A percentile compares a stretch with the other conserved stretches of the same genome.
These are phyloP conservation scores for Yamadazyma pseudoaaseri DNA, from an alignment of 1,139 yeast genomes.

Conservation along the genomic window DNA sequence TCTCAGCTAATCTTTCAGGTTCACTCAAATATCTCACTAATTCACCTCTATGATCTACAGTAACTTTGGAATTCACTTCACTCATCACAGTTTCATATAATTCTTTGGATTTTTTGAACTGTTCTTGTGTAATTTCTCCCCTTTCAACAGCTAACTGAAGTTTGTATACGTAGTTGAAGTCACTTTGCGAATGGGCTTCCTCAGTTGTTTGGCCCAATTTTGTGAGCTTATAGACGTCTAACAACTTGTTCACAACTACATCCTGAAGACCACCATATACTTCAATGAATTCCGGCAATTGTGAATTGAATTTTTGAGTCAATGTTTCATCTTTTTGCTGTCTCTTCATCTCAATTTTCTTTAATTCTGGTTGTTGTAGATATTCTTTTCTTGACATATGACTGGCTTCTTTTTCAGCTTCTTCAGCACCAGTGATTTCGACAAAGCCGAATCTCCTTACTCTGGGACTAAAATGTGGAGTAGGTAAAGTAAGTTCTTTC, in stretches of 20 bases:
- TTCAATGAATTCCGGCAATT: slow-evolving; percentile 17
- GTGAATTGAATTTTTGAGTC: slow-evolving; percentile 17
- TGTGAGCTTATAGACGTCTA: slow-evolving; percentile 35
- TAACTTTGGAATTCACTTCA: slow-evolving; percentile 23
- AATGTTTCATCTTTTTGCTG: slow-evolving; percentile 27
- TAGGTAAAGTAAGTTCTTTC: slow-evolving; percentile 66
- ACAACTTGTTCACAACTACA: slow-evolving; percentile 36
- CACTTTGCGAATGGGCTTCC: slow-evolving; percentile 60
- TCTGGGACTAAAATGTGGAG: slow-evolving; percentile 86
- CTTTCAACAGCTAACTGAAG: slow-evolving; percentile 41
- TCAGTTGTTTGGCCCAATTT: slow-evolving; percentile 29
- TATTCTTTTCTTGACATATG: slow-evolving; percentile 63
- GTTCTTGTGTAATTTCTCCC: slow-evolving; percentile 36
- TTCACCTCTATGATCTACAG: slow-evolving; percentile 29
- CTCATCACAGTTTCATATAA: slow-evolving; percentile 26
- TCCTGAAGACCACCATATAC: background rate
- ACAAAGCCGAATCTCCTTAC: slow-evolving; percentile 80
- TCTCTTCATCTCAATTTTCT: slow-evolving; percentile 29
- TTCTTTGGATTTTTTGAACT: slow-evolving; percentile 19
- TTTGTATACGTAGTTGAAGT: slow-evolving; percentile 50
- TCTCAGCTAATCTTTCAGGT: slow-evolving; percentile 19
- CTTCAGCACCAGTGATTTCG: slow-evolving; percentile 47
- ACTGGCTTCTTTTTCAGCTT: slow-evolving; percentile 56
- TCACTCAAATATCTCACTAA: slow-evolving; percentile 21
- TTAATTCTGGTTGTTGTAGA: slow-evolving; percentile 49